Evolutionary conservation across 352 stramenopile genomes (phyloP), one percentile per base, ranked within the genome.

Genomic region (Phytophthora agathidicida): DNA sequence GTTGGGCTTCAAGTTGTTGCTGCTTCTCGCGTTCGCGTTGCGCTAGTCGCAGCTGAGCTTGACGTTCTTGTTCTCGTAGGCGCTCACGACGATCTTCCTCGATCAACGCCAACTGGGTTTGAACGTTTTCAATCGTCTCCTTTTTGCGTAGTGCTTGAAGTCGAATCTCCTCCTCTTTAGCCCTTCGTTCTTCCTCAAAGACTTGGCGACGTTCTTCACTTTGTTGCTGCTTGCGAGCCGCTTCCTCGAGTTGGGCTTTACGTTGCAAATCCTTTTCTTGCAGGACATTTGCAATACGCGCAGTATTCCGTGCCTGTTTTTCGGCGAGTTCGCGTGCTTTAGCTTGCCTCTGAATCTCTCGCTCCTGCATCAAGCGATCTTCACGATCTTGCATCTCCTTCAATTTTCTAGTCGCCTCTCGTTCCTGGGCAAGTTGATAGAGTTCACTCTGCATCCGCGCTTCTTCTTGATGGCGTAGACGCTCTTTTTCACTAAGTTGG

Each of bases 271-370:
- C 83, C 23, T 81, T 86, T 43, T 92, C 81, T 37, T 80, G 50
- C 14, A 92, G 39, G 11, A 93, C 82, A 41, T 61, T 76, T 9
- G 66, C 70, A 36, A 93, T 84, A 5, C 81, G 74, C 43, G 85
- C 75, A 17, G 87, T 80, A 65, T 90, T 93, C 22, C 69, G 75
- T 20, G 80, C 61, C 41, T 91, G 82, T 47, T 88, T 93, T 5
- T 88, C 71, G 0, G 65, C 48, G 24, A 86, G 48, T 27, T 85
- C 74, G 2, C 59, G 45, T 0, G 76, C 75, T 39, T 80, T 88
- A 11, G 69, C 37, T 0, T 55, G 61, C 27, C 79, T 80, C 35
- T 83, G 74, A 6, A 55, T 42, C 23, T 88, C 77, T 6, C 84
- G 68, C 24, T 88, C 52, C 32, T 88, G 66, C 3, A 54, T 63